Base-by-base conservation (phyloP, 768 basidiomycete species). In the Pulveroboletus ravenelii region DNA sequence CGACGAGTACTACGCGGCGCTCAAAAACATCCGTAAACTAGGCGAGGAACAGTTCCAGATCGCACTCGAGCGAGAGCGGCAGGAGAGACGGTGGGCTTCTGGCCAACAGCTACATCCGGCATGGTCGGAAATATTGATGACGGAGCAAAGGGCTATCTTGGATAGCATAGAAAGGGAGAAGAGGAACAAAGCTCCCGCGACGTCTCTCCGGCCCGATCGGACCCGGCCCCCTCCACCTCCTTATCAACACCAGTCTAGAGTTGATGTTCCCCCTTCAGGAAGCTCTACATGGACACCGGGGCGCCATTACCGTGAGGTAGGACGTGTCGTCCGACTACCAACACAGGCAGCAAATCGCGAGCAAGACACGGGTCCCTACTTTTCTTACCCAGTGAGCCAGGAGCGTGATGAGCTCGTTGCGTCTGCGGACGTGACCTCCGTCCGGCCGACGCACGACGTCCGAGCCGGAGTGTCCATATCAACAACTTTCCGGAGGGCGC, bases 41-140 rank as follows among this genome's bases (percentile, higher is more conserved):
- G 80, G 78, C 1, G 64, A 69, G 47, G 79, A 78, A 31, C 72
- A 74, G 51, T 83, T 73, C 52, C 63, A 65, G 12, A 60, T 54
- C 36, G 75, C 70, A 18, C 62, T 84, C 34, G 70, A 72, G 32
- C 68, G 73, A 9, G 81, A 82, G 56, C 71, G 78, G 5, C 68
- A 74, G 58, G 73, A 78, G 48, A 71, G 77, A n/a, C 68, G 70
- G 2, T 79, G 77, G 78, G 71, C 72, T 10, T 63, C 73, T 6
- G 75, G 76, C 23, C 61, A 63, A 20, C 64, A 57, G 39, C 50
- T 68, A 10, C 69, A 71, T 55, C 54, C 23, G 10, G 66, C 53
- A n/a, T 72, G 68, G 66, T 64, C 64, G 17, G 67, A 66, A 51
- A 61, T 53, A 20, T 62, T 70, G 56, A 65, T 62, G 48, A 61